Base-by-base conservation (phyloP, 2,329 filamentous ascomycete species). In the Colletotrichum noveboracense region DNA sequence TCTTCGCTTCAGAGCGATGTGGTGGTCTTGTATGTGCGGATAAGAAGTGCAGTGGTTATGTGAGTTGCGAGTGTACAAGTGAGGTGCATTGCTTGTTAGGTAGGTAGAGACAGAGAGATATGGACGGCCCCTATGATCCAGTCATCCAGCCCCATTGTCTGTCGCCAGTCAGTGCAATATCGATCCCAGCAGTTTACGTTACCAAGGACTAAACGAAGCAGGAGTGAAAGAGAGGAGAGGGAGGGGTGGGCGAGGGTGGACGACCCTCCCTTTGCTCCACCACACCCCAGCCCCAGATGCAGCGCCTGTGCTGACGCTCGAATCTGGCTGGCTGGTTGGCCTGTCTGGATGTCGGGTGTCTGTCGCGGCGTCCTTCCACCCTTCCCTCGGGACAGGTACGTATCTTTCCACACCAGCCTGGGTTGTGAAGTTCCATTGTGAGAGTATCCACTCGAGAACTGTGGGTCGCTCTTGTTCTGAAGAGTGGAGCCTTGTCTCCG, bases 231-330 rank as follows among this genome's bases (percentile, higher is more conserved):
- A 48, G 38, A 48, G 38, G 38, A 48, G 38, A 48, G 38, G 38
- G 38, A 48, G 18, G 38, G 38, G 38, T 48, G 38, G 38, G 38
- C 9, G 38, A 43, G 38, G 18, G 38, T 48, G 18, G 38, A 48
- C 38, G 18, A 9, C 60, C n/a, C 32, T 24, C 60, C 48, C 14
- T 32, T 32, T 18, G 18, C 38, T 60, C 56, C 58, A 61, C 58
- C 58, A 24, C 28, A n/a, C 67, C 68, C 72, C 52, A 38, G 52
- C n/a, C 71, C 32, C 71, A 43, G 58, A 34, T 55, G 65, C 66
- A 71, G 72, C 38, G 55, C 72, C 62, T 75, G 56, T 68, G 69
- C 73, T 62, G 69, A 72, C 73, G 56, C 69, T 74, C n/a, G 60
- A 18, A 30, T 21, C 34, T 58, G 66, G 58, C 67, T 69, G 66